A percentile compares a stretch with the other conserved stretches of the same genome.
Conservation (phyloP, 371 early-diverging fungal species). For the Blakeslea trispora region DNA sequence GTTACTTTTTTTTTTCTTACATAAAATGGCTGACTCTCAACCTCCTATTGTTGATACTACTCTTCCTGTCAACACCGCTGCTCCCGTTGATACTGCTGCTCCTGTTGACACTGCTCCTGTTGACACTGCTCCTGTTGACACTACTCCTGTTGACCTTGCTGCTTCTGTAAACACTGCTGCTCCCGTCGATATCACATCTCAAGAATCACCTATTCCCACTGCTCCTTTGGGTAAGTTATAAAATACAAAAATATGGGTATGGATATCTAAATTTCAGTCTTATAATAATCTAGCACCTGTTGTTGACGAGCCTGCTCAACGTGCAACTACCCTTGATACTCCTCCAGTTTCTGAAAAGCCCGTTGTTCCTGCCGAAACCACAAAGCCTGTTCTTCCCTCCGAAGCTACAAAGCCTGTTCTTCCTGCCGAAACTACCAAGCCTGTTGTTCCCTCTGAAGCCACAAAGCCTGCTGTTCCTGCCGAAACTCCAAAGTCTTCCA, state of each 20-base stretch:
- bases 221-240: constrained; percentile 11
- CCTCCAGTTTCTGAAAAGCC: constrained; percentile 21
- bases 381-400: too few species aligned
- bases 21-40: constrained; percentile 1
- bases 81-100: constrained; percentile 10
- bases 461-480: constrained; percentile 9
- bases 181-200: constrained; percentile 1
- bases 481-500: not conserved
- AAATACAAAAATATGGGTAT: too few species aligned
- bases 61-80: not conserved
- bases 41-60: constrained; percentile 15
- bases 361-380: not conserved
- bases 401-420: constrained; percentile 10
- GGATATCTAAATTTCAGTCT: too few species aligned
- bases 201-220: constrained; percentile 17
- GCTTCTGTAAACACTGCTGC: constrained; percentile 13
- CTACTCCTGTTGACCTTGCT: constrained; percentile 3
- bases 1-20: constrained; percentile 2
- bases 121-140: constrained; percentile 16
- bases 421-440: not conserved
- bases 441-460: too few species aligned
- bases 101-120: too few species aligned
- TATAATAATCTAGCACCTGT: not conserved
- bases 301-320: not conserved
- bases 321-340: constrained; percentile 12